Percentiles rank a stretch among this genome's conserved stretches.
These are phyloP conservation scores for Danielozyma ontarioensis DNA, from an alignment of 805 yeast species.

Conservation along the genomic window DNA sequence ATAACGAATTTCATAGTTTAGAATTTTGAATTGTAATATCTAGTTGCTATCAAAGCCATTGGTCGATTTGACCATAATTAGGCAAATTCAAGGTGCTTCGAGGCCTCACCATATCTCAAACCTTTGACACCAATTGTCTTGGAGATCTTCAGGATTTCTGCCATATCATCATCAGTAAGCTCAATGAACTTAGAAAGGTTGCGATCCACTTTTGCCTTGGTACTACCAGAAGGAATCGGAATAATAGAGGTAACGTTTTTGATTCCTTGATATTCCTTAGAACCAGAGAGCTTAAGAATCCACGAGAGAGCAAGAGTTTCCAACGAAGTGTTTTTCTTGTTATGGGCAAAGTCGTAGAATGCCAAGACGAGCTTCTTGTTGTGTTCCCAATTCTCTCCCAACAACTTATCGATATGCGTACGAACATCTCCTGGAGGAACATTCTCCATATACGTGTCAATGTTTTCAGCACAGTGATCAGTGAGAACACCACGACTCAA, in stretches of 20 bases:
- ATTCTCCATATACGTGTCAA: constrained; percentile 30
- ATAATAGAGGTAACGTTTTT: constrained; percentile 48
- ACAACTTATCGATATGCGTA: constrained; percentile 48
- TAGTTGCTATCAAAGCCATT: too few relatives aligned
- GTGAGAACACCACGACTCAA: constrained; percentile 75
- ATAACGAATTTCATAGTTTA: too few relatives aligned
- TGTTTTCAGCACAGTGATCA: constrained; percentile 45
- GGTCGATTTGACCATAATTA: not conserved
- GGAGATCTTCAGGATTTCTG: constrained; percentile 45
- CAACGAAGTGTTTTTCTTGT: constrained; percentile 46
- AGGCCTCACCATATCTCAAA: constrained; percentile 41
- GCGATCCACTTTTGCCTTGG: constrained; percentile 52
- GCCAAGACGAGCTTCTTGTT: constrained; percentile 48
- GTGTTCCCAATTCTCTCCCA: constrained; percentile 47
- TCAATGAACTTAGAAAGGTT: constrained; percentile 44
- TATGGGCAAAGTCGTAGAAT: constrained; percentile 46
- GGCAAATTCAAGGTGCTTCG: constrained; percentile 8
- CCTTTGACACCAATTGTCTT: constrained; percentile 47
- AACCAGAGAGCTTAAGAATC: constrained; percentile 62
- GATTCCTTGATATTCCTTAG: constrained; percentile 41
- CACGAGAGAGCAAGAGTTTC: constrained; percentile 45
- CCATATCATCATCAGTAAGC: constrained; percentile 54
- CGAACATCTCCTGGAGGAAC: constrained; percentile 57
- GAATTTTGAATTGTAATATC: too few relatives aligned
- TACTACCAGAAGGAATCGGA: constrained; percentile 80